phyloP scores from a whole-genome alignment of 2,329 filamentous ascomycete genomes.

The Colletotrichum acutatum region DNA sequence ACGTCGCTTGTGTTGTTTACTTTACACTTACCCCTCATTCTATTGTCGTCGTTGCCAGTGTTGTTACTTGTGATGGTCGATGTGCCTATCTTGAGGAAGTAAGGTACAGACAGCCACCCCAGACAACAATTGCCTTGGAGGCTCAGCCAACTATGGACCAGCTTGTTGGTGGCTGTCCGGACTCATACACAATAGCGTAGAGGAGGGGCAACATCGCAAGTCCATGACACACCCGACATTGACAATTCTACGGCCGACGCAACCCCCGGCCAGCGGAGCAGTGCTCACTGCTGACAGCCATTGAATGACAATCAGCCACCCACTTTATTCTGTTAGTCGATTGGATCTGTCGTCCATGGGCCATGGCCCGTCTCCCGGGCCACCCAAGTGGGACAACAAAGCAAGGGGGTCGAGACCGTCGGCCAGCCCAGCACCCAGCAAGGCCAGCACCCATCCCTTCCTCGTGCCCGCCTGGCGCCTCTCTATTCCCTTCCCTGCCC shows the following conservation, averaged over 20 bases:
- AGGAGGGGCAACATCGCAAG: neutral
- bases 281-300: constrained; percentile 24
- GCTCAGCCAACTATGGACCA: neutral
- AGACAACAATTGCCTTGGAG: neutral
- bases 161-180: neutral
- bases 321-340: neutral
- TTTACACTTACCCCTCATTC: neutral
- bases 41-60: neutral
- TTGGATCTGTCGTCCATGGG: neutral
- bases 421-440: neutral
- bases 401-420: constrained; percentile 27
- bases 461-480: constrained; percentile 1
- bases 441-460: neutral
- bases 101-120: neutral
- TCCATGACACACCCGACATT: neutral
- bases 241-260: neutral
- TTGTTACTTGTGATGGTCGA: neutral
- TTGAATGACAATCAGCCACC: constrained; percentile 26
- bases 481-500: neutral
- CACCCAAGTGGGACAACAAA: constrained; percentile 29
- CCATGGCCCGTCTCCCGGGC: constrained; percentile 16
- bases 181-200: neutral
- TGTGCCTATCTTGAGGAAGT: neutral
- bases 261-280: constrained; percentile 1
- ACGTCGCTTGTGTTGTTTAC: neutral